A percentile compares a stretch with the other conserved stretches of the same genome.
phyloP scores from a whole-genome alignment of 768 basidiomycete species.

The Amanita fuliginea region DNA sequence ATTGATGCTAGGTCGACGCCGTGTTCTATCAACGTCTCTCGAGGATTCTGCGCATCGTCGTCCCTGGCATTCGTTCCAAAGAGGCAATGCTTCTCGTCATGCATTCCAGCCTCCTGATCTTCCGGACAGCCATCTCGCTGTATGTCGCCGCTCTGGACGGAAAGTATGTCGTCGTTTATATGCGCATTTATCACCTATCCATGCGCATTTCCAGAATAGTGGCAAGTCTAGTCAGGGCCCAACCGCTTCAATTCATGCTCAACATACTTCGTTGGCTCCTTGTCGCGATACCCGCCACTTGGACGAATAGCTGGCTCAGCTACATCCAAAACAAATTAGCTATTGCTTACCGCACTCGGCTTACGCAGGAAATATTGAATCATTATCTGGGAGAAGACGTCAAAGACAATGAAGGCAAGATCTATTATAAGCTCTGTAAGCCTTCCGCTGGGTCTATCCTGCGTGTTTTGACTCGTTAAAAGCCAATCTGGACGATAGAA shows the following conservation, averaged over 20 bases:
- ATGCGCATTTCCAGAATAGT: constrained; percentile 56
- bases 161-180: constrained; percentile 37
- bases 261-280: constrained; percentile 87
- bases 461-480: constrained; percentile 4
- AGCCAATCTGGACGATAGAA: constrained; percentile 93
- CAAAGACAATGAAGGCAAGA: constrained; percentile 60
- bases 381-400: constrained; percentile 73
- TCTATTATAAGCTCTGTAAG: constrained; percentile 89
- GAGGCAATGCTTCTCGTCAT: constrained; percentile 80
- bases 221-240: constrained; percentile 84
- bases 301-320: constrained; percentile 87
- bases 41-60: constrained; percentile 73
- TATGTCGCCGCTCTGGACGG: constrained; percentile 95
- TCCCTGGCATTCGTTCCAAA: constrained; percentile 75
- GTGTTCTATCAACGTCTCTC: constrained; percentile 78
- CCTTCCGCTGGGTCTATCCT: constrained; percentile 4
- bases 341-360: constrained; percentile 76
- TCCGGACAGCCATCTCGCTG: constrained; percentile 83
- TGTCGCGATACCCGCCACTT: constrained; percentile 88
- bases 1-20: constrained; percentile 61
- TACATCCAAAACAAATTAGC: constrained; percentile 91
- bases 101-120: constrained; percentile 83
- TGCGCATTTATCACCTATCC: constrained; percentile 2
- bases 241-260: constrained; percentile 63
- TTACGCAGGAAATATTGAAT: constrained; percentile 74